These are phyloP conservation scores for Trypanosoma vivax DNA, from an alignment of 208 protist species.

Conservation along the genomic window DNA sequence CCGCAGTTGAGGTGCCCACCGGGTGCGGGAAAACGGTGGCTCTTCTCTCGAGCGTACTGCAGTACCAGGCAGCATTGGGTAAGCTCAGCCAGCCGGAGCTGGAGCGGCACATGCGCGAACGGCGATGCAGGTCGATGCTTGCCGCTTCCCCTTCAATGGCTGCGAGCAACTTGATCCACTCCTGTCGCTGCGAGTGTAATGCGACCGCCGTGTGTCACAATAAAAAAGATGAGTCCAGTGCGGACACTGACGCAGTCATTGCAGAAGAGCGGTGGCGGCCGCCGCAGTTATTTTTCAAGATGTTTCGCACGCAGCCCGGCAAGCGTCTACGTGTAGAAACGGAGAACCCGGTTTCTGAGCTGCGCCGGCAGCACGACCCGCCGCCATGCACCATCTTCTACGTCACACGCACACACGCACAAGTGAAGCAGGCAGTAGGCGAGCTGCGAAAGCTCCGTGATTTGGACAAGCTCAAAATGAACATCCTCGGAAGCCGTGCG, in stretches of 20 bases:
- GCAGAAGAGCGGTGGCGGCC: conserved; percentile 25
- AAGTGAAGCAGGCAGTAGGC: conserved; percentile 91
- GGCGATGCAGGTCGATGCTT: conserved; percentile 53
- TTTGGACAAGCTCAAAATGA: conserved; percentile 57
- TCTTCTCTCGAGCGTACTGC: conserved; percentile 88
- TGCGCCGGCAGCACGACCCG: conserved; percentile 42
- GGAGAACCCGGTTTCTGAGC: conserved; percentile 36
- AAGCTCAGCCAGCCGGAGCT: conserved; percentile 92
- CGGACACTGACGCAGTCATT: neutral
- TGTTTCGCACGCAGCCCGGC: conserved; percentile 29
- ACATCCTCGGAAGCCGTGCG: conserved; percentile 91
- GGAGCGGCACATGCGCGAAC: conserved; percentile 75
- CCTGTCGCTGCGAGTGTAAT: conserved; percentile 37
- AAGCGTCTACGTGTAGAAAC: conserved; percentile 50
- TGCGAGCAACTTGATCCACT: conserved; percentile 30
- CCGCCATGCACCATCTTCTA: conserved; percentile 90
- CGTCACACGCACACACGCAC: conserved; percentile 94
- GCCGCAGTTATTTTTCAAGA: conserved; percentile 41
- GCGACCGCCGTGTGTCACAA: neutral
- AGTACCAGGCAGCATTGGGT: conserved; percentile 79
- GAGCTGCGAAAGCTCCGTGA: conserved; percentile 89
- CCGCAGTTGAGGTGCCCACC: conserved; percentile 91
- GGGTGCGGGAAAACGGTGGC: conserved; percentile 97
- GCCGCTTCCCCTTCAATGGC: neutral
- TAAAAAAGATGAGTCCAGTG: neutral